phyloP scores from a whole-genome alignment of 2,329 filamentous ascomycete genomes.

The Cytospora chrysosperma region DNA sequence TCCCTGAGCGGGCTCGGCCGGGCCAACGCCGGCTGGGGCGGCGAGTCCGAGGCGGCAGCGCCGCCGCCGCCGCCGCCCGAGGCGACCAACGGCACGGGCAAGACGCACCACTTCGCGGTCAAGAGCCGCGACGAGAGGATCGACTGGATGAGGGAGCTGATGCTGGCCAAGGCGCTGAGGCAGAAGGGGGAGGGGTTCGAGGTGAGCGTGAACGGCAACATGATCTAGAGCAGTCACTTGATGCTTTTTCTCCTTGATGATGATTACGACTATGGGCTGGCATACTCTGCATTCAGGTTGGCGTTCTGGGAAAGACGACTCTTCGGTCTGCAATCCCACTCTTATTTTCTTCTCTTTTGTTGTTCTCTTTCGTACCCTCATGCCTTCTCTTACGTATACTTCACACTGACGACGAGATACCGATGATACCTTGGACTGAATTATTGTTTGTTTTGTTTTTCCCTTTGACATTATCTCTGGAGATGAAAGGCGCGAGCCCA shows the following conservation, averaged over 20 bases:
- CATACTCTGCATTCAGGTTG: constrained; percentile 19
- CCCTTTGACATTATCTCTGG: background rate
- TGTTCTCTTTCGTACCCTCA: constrained; percentile 24
- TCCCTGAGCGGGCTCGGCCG: constrained; percentile 34
- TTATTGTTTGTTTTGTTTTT: constrained; percentile 1
- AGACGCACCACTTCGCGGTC: constrained; percentile 93
- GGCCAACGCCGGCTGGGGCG: constrained; percentile 25
- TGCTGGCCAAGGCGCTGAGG: constrained; percentile 84
- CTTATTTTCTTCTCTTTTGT: constrained; percentile 18
- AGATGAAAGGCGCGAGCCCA: constrained; percentile 16
- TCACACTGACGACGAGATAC: constrained; percentile 22
- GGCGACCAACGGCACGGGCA: constrained; percentile 63
- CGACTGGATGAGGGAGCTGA: constrained; percentile 94
- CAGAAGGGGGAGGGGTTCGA: constrained; percentile 83
- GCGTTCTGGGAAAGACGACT: constrained; percentile 17
- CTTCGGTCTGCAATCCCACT: constrained; percentile 4
- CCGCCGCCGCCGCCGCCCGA: constrained; percentile 39
- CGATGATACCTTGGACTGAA: constrained; percentile 25
- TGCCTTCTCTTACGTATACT: constrained; percentile 16
- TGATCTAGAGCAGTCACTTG: constrained; percentile 51
- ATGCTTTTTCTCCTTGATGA: constrained; percentile 12
- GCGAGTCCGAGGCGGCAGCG: constrained; percentile 23
- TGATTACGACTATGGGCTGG: background rate
- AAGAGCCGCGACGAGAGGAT: constrained; percentile 84
- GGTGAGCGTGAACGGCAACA: constrained; percentile 77